Evolutionary conservation across 495 filamentous ascomycete species (phyloP), one percentile per base, ranked within the genome.

Genomic region (Neurospora sp.): DNA sequence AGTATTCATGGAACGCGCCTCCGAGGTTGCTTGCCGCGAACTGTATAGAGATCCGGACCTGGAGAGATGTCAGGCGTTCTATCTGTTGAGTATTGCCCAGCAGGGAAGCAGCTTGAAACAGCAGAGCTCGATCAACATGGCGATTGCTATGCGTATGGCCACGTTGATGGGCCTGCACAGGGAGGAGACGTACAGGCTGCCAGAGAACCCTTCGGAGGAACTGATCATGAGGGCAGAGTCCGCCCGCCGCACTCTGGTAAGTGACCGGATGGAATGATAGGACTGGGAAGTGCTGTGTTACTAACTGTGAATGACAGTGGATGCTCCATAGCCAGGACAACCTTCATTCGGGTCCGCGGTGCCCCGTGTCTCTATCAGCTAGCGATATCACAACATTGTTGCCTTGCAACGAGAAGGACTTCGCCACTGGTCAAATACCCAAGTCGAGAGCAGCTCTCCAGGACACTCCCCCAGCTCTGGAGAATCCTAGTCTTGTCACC

Each of bases 271-370:
- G 3, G 14, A 31, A 9, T 20, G 27, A 73, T 39, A 39, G 16
- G 20, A 42, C 73, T 20, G 14, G 6, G 14, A 31, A 70, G 38
- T 39, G 53, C 3, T 14, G 16, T 20, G 1, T 12, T 71, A 38
- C 70, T 79, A 45, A 76, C 72, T 37, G 12, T 37, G 12, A 38
- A 14, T 14, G 8, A 8, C 53, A 86, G 82, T 85, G 85, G 85
- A 86, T 85, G 84, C 72, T 85, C 73, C 83, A 85, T 74, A 85
- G 83, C 74, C 85, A 87, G 73, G 84, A 86, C 61, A 86, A 86
- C 71, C 80, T 87, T 35, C 82, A 84, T 71, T 85, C 84, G 0
- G 84, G 85, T 0, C 82, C 83, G 4, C 81, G 79, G 38, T 82
- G 82, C 39, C 85, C 85, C 7, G 74, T 84, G 7, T 81, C 85